Evolutionary conservation across 2,329 filamentous ascomycete genomes (phyloP).

Genomic region (Mycogone perniciosa): DNA sequence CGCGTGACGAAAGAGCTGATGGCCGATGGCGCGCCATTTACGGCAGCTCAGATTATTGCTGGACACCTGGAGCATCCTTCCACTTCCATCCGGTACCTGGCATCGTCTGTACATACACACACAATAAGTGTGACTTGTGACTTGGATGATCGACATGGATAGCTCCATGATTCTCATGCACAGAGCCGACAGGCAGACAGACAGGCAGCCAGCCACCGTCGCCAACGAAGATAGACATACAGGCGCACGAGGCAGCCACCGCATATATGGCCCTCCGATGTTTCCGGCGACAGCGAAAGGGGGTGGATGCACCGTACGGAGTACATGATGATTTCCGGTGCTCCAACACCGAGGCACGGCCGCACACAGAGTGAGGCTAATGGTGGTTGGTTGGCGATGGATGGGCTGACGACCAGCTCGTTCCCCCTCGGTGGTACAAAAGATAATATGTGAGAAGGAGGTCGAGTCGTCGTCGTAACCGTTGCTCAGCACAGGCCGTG

Average conservation of each 20-base stretch:
- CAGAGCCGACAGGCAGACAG: background rate
- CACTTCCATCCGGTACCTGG: background rate
- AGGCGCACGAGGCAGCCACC: background rate
- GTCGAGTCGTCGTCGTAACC: slow-evolving; percentile 1
- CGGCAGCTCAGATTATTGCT: background rate
- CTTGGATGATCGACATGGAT: background rate
- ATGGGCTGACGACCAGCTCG: background rate
- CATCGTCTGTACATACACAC: background rate
- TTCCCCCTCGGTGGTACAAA: background rate
- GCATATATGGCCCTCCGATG: slow-evolving; percentile 1
- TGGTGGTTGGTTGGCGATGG: background rate
- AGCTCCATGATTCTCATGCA: slow-evolving; percentile 2
- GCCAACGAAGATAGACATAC: background rate
- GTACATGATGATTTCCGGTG: background rate
- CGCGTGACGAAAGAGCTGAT: slow-evolving; percentile 1
- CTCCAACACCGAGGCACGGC: background rate
- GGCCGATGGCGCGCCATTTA: slow-evolving; percentile 2
- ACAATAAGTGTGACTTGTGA: background rate
- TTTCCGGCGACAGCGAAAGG: background rate
- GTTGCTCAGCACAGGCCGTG: slow-evolving; percentile 4
- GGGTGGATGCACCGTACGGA: background rate
- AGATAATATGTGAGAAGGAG: slow-evolving; percentile 8
- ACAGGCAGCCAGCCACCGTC: slow-evolving; percentile 5
- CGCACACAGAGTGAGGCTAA: background rate
- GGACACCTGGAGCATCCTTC: background rate